Base-by-base conservation (phyloP, 305 asterid genomes). In the Withania somnifera region DNA sequence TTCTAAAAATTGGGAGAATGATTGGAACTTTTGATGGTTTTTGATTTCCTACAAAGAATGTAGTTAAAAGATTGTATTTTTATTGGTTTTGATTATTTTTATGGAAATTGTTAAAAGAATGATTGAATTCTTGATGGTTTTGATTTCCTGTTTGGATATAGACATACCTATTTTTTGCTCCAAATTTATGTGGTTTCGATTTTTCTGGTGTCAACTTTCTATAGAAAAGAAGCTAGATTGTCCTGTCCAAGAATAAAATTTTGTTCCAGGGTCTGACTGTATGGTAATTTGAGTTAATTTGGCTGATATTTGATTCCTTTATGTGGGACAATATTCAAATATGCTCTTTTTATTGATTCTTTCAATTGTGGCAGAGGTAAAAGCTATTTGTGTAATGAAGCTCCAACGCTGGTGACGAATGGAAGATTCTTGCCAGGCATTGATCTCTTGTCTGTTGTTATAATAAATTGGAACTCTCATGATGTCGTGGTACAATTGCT, bases 401-500 rank as follows among this genome's bases (percentile, higher is more conserved):
- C 61, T 50, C 22, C 80, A 8, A 14, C 17, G 3, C 2, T 75
- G 80, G 61, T 75, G 80, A 75, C 28, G 38, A 50, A 75, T 75
- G 61, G 80, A 75, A 28, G 80, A 50, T 75, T 75, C 87, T 84
- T 83, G 87, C 86, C 88, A 82, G 84, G 82, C 89, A 47, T 50
- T 75, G 80, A 75, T 75, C 80, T 50, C 45, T 75, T 66, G 78
- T 80, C 52, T 64, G 61, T 82, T 85, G 17, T 80, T 15, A 34
- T 83, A 78, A 82, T 71, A 80, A 9, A 8, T 50, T 85, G 86
- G 88, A 85, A 89, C 54, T 30, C 51, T 87, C 86, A 93, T 87
- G 83, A 94, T 96, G 99, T 89, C 86, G 84, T 83, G 89, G 82
- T 86, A 88, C 89, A 90, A 91, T 86, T 85, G 84, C 82, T 86